Conservation (phyloP, 805 yeast genomes). For the Jamesozyma lodderae region DNA sequence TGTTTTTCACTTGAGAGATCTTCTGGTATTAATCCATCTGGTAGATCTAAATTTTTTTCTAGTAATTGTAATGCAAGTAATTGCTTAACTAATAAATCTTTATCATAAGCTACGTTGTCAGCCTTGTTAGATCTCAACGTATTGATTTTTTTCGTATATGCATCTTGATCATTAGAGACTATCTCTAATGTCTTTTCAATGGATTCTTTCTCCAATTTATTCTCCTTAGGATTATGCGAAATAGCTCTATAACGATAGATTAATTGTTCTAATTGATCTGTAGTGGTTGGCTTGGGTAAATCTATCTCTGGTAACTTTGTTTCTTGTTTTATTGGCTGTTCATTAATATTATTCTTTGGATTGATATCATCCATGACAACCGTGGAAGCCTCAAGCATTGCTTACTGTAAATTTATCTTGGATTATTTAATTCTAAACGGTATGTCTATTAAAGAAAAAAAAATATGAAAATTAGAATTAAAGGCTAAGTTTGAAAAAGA, state of each 20-base stretch:
- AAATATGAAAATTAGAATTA: too few relatives aligned
- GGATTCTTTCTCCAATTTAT: slow-evolving; percentile 34
- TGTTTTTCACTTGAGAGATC: too few relatives aligned
- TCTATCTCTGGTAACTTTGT: slow-evolving; percentile 3
- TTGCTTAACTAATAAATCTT: slow-evolving; percentile 45
- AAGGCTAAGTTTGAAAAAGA: too few relatives aligned
- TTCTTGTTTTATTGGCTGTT: neutral
- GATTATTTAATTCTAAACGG: too few relatives aligned
- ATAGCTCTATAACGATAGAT: slow-evolving; percentile 27
- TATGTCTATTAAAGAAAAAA: too few relatives aligned
- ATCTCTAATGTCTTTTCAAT: slow-evolving; percentile 35
- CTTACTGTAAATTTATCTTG: too few relatives aligned
- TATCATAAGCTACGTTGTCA: slow-evolving; percentile 32
- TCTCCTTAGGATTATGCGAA: slow-evolving; percentile 19
- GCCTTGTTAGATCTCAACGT: slow-evolving; percentile 22
- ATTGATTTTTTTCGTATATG: slow-evolving; percentile 24
- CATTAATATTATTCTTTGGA: too few relatives aligned
- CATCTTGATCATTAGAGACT: slow-evolving; percentile 36
- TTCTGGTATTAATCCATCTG: slow-evolving; percentile 40
- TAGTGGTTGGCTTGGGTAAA: slow-evolving; percentile 23
- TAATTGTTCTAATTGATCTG: slow-evolving; percentile 24
- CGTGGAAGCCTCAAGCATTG: slow-evolving; percentile 1
- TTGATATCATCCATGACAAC: neutral
- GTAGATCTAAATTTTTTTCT: slow-evolving; percentile 57
- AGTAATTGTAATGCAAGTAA: slow-evolving; percentile 54